Evolutionary conservation across 495 filamentous ascomycete genomes (phyloP).

Genomic region (Trichoderma orchidacearum): DNA sequence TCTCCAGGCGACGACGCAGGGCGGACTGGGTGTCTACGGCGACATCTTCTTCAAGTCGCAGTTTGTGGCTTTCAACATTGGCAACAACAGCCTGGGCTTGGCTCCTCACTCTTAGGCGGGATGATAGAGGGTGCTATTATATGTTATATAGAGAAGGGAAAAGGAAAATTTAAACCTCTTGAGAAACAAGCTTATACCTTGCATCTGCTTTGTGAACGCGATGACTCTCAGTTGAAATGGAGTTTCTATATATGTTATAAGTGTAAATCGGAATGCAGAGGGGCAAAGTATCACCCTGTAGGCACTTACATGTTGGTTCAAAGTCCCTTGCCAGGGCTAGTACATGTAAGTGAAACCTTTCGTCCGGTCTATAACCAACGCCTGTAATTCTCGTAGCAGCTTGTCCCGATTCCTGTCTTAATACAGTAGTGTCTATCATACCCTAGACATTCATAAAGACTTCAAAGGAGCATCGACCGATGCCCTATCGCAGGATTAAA

Average conservation of each 20-base stretch:
- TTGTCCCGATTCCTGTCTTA: too few species aligned
- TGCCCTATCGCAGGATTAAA: not conserved
- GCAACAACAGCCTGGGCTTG: constrained; percentile 39
- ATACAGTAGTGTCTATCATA: too few species aligned
- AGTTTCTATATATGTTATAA: too few species aligned
- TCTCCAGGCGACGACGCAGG: constrained; percentile 35
- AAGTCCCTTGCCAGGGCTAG: too few species aligned
- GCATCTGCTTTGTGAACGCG: too few species aligned
- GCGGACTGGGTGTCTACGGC: constrained; percentile 50
- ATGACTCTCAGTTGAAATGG: too few species aligned
- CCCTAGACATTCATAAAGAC: not conserved
- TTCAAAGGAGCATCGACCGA: not conserved
- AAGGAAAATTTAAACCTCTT: not conserved
- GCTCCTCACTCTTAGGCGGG: constrained; percentile 13
- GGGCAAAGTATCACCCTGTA: too few species aligned
- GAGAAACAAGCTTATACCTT: not conserved
- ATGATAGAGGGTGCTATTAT: not conserved
- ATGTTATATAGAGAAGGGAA: not conserved
- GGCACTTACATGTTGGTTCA: too few species aligned
- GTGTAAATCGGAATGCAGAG: too few species aligned
- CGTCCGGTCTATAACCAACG: too few species aligned
- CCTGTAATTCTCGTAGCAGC: too few species aligned
- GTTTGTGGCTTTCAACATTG: constrained; percentile 50
- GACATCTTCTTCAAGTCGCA: constrained; percentile 64
- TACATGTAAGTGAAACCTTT: too few species aligned